Conservation (phyloP, 75 land plant species). For the Sequoia sempervirens region DNA sequence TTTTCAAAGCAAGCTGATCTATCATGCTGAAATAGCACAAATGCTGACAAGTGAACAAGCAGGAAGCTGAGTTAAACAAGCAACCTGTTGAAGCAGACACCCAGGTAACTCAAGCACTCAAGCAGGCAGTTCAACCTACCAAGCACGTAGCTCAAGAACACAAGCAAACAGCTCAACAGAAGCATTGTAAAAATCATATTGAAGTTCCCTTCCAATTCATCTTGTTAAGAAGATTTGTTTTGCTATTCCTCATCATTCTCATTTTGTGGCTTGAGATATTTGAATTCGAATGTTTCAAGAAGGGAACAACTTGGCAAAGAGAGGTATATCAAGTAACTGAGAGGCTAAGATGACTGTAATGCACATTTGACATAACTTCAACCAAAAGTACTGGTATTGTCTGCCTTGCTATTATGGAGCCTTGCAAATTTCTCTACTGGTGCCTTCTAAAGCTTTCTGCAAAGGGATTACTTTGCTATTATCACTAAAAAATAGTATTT, state of each 20-base stretch:
- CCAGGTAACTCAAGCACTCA: too few relatives aligned
- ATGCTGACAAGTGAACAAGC: too few relatives aligned
- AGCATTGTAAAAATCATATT: not conserved
- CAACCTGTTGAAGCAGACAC: too few relatives aligned
- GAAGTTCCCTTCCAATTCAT: not conserved
- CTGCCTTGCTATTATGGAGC: not conserved
- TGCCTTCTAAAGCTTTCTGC: not conserved
- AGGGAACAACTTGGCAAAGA: constrained; percentile 1
- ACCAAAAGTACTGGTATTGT: not conserved
- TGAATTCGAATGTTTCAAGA: not conserved
- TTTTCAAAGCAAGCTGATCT: too few relatives aligned
- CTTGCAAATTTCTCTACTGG: not conserved
- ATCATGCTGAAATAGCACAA: too few relatives aligned
- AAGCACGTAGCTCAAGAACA: too few relatives aligned
- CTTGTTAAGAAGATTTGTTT: not conserved
- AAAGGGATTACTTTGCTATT: not conserved
- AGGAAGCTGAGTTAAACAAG: too few relatives aligned
- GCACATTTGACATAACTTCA: not conserved
- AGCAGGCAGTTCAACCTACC: too few relatives aligned
- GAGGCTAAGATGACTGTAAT: not conserved
- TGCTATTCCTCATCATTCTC: not conserved
- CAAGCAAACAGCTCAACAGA: too few relatives aligned
- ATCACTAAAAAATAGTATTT: not conserved
- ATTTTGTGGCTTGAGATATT: not conserved
- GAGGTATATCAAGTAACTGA: not conserved